phyloP scores from a whole-genome alignment of 495 filamentous ascomycete species.

The Penicillium antarcticum region DNA sequence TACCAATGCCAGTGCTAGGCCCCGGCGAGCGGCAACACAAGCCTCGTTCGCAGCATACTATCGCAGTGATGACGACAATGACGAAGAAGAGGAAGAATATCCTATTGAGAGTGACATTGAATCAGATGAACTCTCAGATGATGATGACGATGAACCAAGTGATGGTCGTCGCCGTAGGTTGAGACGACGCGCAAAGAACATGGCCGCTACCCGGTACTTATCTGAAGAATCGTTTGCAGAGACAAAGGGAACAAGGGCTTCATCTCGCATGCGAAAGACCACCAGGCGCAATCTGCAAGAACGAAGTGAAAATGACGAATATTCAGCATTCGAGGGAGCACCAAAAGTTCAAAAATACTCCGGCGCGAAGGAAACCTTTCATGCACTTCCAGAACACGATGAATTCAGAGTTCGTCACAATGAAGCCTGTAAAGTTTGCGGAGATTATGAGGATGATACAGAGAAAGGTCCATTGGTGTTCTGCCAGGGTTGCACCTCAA shows the following conservation, averaged over 20 bases:
- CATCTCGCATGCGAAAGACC: conserved; percentile 23
- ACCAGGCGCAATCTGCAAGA: conserved; percentile 61
- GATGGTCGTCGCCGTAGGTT: neutral
- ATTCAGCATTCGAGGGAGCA: conserved; percentile 52
- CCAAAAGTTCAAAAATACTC: conserved; percentile 50
- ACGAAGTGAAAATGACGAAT: conserved; percentile 61
- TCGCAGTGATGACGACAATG: neutral
- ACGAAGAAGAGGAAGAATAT: neutral
- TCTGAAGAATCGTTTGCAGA: conserved; percentile 8
- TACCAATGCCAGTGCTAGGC: neutral
- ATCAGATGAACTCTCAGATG: conserved; percentile 3
- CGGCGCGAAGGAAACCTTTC: conserved; percentile 68
- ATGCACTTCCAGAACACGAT: conserved; percentile 48
- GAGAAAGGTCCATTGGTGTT: conserved; percentile 65
- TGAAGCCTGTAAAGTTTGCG: conserved; percentile 72
- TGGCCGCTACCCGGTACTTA: neutral
- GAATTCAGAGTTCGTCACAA: conserved; percentile 66
- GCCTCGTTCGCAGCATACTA: neutral
- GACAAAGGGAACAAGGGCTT: conserved; percentile 21
- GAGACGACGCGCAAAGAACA: neutral
- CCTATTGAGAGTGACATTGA: neutral
- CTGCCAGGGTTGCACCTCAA: conserved; percentile 85
- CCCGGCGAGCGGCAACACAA: neutral
- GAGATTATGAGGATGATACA: conserved; percentile 43
- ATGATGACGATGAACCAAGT: neutral